phyloP scores from a whole-genome alignment of 2,329 filamentous ascomycete species.

The Fusarium graminum region DNA sequence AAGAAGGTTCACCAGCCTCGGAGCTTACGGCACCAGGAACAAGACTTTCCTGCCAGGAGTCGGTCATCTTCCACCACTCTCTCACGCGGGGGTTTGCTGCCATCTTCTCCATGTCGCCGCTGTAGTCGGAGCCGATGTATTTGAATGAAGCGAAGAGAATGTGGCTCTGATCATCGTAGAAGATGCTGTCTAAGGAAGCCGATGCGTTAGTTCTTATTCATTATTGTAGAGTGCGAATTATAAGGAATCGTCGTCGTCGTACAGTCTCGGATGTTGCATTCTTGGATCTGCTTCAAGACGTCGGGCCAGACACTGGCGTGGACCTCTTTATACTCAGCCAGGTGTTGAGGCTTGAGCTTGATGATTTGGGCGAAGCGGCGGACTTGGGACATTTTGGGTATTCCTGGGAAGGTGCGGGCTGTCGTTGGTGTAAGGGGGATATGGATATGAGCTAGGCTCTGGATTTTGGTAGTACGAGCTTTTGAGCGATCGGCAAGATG shows the following conservation, averaged over 20 bases:
- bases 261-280: conserved; percentile 82
- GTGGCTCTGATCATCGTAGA: conserved; percentile 71
- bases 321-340: conserved; percentile 78
- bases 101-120: conserved; percentile 82
- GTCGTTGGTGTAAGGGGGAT: background rate
- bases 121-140: conserved; percentile 80
- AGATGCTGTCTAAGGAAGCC: conserved; percentile 75
- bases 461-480: background rate
- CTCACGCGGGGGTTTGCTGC: conserved; percentile 77
- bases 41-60: conserved; percentile 77
- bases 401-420: background rate
- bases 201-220: conserved; percentile 1
- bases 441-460: background rate
- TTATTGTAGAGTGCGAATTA: background rate
- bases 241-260: conserved; percentile 41
- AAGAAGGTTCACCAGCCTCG: conserved; percentile 69
- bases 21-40: conserved; percentile 71
- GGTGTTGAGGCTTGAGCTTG: conserved; percentile 74
- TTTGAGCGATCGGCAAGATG: background rate
- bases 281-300: conserved; percentile 80
- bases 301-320: conserved; percentile 83
- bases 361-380: conserved; percentile 79
- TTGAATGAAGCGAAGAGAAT: conserved; percentile 83
- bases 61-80: conserved; percentile 87
- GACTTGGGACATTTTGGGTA: conserved; percentile 51